Conservation (phyloP, 108 stramenopile species). For the Discostella pseudostelligera region DNA sequence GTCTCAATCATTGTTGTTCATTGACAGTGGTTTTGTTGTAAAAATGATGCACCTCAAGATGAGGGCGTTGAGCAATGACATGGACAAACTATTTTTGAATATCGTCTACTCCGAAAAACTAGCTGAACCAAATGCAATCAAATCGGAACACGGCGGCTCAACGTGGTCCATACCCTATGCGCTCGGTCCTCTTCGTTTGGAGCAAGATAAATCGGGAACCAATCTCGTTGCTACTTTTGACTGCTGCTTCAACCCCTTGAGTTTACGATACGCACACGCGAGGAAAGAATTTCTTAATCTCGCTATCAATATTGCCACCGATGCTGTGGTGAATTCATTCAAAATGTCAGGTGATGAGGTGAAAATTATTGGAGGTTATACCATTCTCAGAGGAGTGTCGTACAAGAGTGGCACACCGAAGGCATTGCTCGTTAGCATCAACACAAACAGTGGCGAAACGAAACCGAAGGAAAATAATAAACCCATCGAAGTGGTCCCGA, state of each 20-base stretch:
- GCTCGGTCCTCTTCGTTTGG: conserved; percentile 60
- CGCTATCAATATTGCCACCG: conserved; percentile 28
- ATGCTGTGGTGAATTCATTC: conserved; percentile 25
- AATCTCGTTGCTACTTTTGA: conserved; percentile 41
- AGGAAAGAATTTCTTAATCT: conserved; percentile 33
- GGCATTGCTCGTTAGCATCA: conserved; percentile 19
- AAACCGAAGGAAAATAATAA: neutral
- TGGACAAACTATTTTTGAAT: conserved; percentile 59
- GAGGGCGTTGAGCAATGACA: neutral
- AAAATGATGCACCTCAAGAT: conserved; percentile 48
- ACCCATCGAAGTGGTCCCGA: neutral
- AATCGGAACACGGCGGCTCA: conserved; percentile 12
- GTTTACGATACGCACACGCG: conserved; percentile 26
- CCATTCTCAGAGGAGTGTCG: conserved; percentile 26
- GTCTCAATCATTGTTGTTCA: neutral
- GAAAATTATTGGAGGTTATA: conserved; percentile 2
- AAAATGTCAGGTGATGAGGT: conserved; percentile 22
- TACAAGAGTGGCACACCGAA: conserved; percentile 40
- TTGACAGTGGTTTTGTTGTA: conserved; percentile 48
- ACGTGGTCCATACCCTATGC: conserved; percentile 58
- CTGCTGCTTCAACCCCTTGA: conserved; percentile 36
- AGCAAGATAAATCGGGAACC: conserved; percentile 44
- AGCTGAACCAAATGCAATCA: conserved; percentile 24
- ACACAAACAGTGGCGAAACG: neutral
- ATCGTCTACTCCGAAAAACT: conserved; percentile 48